Evolutionary conservation across 306 rosid genomes (phyloP).

Genomic region (Glycyrrhiza uralensis): DNA sequence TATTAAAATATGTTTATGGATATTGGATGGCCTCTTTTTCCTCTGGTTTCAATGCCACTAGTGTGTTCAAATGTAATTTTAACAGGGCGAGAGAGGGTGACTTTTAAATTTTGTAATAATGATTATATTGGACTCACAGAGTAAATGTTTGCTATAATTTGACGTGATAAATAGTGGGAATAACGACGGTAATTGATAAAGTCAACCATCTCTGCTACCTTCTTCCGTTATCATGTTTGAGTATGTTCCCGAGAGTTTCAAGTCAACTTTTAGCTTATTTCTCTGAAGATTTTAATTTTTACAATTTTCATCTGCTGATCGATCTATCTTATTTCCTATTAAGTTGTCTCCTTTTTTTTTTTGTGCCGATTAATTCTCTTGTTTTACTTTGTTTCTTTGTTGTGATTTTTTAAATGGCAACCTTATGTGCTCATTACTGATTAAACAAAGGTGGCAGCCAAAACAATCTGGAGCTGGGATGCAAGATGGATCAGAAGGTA

Average conservation of each 20-base stretch:
- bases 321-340: not conserved
- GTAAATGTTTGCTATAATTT: not conserved
- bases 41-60: not conserved
- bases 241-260: not conserved
- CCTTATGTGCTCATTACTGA: conserved; percentile 55
- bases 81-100: not conserved
- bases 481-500: conserved; percentile 58
- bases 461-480: conserved; percentile 36
- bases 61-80: not conserved
- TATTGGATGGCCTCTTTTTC: not conserved
- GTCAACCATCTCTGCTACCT: not conserved
- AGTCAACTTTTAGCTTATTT: not conserved
- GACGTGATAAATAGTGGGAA: not conserved
- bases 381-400: not conserved
- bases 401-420: conserved; percentile 34
- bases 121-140: not conserved
- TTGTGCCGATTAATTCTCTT: not conserved
- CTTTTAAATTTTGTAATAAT: not conserved
- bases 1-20: not conserved
- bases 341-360: not conserved
- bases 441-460: conserved; percentile 78
- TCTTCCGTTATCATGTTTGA: not conserved
- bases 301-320: conserved; percentile 1
- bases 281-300: not conserved
- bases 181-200: not conserved